phyloP scores from a whole-genome alignment of 805 yeast genomes.

The Metschnikowia rubicola region DNA sequence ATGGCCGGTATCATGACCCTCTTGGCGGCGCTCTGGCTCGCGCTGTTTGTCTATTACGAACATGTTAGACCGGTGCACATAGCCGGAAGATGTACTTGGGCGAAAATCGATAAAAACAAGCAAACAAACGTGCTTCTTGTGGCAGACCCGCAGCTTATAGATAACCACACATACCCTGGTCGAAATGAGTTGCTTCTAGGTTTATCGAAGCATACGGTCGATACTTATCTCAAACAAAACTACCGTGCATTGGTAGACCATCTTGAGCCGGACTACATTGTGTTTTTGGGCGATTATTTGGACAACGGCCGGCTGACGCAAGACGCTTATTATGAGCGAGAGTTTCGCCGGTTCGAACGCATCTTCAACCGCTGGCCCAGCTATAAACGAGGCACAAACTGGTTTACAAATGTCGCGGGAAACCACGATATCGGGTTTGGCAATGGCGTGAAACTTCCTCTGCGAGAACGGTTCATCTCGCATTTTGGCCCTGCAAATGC shows the following conservation, averaged over 20 bases:
- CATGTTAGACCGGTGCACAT: slow-evolving; percentile 25
- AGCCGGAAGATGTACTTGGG: slow-evolving; percentile 34
- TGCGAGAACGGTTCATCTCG: slow-evolving; percentile 27
- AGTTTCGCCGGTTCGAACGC: slow-evolving; percentile 30
- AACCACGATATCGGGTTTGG: slow-evolving; percentile 30
- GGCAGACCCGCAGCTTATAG: slow-evolving; percentile 46
- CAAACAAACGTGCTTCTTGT: slow-evolving; percentile 32
- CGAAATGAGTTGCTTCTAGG: slow-evolving; percentile 28
- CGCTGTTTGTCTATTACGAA: slow-evolving; percentile 32
- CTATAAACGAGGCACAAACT: slow-evolving; percentile 23
- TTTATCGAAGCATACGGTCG: slow-evolving; percentile 41
- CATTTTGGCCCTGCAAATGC: slow-evolving; percentile 34
- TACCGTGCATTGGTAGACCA: slow-evolving; percentile 30
- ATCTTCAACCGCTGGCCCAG: slow-evolving; percentile 26
- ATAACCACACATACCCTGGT: slow-evolving; percentile 43
- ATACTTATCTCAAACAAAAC: slow-evolving; percentile 35
- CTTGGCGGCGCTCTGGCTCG: slow-evolving; percentile 27
- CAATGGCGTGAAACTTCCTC: slow-evolving; percentile 21
- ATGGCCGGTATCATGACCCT: slow-evolving; percentile 25
- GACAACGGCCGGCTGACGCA: slow-evolving; percentile 39
- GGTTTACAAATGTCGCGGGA: slow-evolving; percentile 31
- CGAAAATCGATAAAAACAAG: slow-evolving; percentile 3
- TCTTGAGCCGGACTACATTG: slow-evolving; percentile 34
- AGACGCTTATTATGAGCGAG: slow-evolving; percentile 28
- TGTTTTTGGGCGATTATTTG: slow-evolving; percentile 41